Evolutionary conservation across 768 basidiomycete species (phyloP), one percentile per base, ranked within the genome.

Genomic region (Rhodosporidiobolus sp.): DNA sequence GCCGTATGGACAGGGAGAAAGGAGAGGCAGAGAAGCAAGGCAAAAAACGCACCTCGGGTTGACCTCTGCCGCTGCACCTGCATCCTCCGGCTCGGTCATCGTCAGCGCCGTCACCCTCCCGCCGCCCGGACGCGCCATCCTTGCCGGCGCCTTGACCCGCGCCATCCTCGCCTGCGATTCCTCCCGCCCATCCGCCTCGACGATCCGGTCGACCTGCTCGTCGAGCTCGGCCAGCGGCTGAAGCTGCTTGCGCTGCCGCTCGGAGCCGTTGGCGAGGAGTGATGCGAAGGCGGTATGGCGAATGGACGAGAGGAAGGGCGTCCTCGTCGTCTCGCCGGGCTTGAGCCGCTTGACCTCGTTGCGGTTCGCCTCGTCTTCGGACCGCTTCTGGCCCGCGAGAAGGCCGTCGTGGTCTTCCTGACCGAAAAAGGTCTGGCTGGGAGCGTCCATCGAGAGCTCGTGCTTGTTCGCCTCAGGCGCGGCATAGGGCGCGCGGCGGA

Each of bases 251-350:
- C 60, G 57, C 7, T 24, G 57, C 43, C 24, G 34, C 10, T 32
- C 53, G 20, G 19, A 30, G 9, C 26, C 35, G 38, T 28, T 10
- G 52, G 26, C 35, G 7, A 46, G 28, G 22, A 59, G 55, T 32
- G 48, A 26, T n/a, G 69, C 58, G 22, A 71, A 71, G 4, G 38
- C 70, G 8, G 70, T 71, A 32, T 63, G 58, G 8, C 30, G 22
- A 16, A 66, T 55, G 0, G 19, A 20, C 5, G 3, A 1, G 22
- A 66, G 49, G 60, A 66, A 71, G n/a, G 57, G 59, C 26, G 43
- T 48, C 28, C 46, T 22, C 4, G 63, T 45, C 28, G 64, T 32
- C 20, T 60, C 9, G 20, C 70, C 65, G 3, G 54, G 59, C 19
- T 28, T 43, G 30, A 67, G 61, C 3, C 65, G 59, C 48, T 63